A percentile compares a stretch with the other conserved stretches of the same genome.
phyloP scores from a whole-genome alignment of 495 filamentous ascomycete genomes.

The Extremus antarcticus region DNA sequence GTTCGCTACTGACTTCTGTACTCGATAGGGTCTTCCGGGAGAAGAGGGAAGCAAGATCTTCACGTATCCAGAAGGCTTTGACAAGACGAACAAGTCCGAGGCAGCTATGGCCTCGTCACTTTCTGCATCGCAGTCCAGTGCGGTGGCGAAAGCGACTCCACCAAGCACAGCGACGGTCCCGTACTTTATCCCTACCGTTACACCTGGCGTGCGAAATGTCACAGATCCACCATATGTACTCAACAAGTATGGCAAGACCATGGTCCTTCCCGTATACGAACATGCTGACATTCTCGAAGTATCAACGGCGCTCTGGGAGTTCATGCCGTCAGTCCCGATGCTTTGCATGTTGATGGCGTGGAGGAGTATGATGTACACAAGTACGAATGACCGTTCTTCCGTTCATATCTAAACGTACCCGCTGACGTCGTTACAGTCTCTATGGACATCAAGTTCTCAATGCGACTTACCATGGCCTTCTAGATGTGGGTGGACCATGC shows the following conservation, averaged over 20 bases:
- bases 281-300: too few species aligned
- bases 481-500: too few species aligned
- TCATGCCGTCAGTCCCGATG: constrained; percentile 67
- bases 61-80: constrained; percentile 62
- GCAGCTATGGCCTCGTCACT: constrained; percentile 47
- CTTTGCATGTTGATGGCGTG: constrained; percentile 61
- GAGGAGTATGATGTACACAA: constrained; percentile 60
- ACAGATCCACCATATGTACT: constrained; percentile 74
- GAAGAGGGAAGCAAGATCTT: constrained; percentile 7
- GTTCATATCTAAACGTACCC: too few species aligned
- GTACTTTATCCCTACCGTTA: constrained; percentile 55
- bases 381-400: neutral
- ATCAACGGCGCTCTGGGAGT: constrained; percentile 63
- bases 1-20: neutral
- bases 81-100: constrained; percentile 58
- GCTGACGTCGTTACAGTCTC: neutral
- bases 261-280: too few species aligned
- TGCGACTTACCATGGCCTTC: constrained; percentile 66
- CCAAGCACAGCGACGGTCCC: constrained; percentile 31
- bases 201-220: constrained; percentile 59
- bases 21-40: neutral
- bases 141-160: constrained; percentile 31
- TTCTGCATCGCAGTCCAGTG: constrained; percentile 41
- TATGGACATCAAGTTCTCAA: constrained; percentile 62
- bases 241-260: constrained; percentile 39